phyloP scores from a whole-genome alignment of 371 early-diverging fungal species.

The Entomophthora muscae region DNA sequence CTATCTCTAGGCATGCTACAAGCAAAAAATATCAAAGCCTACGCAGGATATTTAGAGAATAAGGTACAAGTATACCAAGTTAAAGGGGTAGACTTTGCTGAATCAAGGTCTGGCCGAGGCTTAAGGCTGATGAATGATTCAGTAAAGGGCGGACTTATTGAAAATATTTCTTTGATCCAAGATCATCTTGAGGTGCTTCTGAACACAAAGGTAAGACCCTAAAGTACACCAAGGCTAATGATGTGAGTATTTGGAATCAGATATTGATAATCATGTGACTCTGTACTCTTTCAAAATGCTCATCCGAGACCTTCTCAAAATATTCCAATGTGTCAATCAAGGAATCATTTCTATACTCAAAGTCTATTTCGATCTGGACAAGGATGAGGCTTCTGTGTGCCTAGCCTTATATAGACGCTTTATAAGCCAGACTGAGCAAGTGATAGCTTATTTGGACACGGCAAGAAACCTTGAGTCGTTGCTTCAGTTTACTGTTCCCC shows the following conservation, averaged over 20 bases:
- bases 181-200: slow-evolving; percentile 1
- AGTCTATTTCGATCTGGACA: not conserved
- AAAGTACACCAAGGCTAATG: not conserved
- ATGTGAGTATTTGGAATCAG: not conserved
- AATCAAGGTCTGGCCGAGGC: not conserved
- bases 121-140: not conserved
- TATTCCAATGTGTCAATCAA: slow-evolving; percentile 3
- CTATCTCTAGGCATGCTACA: not conserved
- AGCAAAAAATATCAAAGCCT: slow-evolving; percentile 1
- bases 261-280: not conserved
- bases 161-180: slow-evolving; percentile 2
- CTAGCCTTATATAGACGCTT: slow-evolving; percentile 1
- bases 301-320: slow-evolving; percentile 1
- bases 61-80: not conserved
- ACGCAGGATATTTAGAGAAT: slow-evolving; percentile 4
- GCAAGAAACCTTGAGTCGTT: not conserved
- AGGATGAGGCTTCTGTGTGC: not conserved
- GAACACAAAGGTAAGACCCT: not conserved
- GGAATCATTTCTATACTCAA: slow-evolving; percentile 5
- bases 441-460: slow-evolving; percentile 1
- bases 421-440: not conserved
- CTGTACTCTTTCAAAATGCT: not conserved
- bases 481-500: slow-evolving; percentile 1
- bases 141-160: not conserved
- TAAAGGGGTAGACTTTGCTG: not conserved